Percentiles rank a stretch among this genome's conserved stretches.
Conservation (phyloP, 108 stramenopile genomes). For the Hondaea fermentalgiana region DNA sequence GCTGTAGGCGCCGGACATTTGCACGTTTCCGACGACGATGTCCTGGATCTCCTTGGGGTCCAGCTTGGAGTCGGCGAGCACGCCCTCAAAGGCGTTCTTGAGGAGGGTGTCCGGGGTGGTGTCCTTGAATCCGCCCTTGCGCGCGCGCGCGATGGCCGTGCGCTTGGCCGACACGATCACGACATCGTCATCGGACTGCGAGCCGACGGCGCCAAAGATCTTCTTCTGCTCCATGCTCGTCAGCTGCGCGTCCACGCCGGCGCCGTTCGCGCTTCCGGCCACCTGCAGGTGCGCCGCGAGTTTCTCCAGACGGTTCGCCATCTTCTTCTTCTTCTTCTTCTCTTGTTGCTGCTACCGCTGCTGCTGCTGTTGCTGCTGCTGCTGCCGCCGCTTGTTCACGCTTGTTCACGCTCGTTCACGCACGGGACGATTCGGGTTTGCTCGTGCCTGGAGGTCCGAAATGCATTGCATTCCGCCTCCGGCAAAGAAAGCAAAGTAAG, state of each 20-base stretch:
- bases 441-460: background rate
- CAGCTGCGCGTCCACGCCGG: background rate
- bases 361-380: background rate
- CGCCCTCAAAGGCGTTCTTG: conserved; percentile 24
- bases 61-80: background rate
- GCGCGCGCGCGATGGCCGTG: conserved; percentile 41
- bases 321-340: background rate
- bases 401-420: no score
- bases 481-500: no score
- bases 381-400: background rate
- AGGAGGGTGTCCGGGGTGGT: conserved; percentile 46
- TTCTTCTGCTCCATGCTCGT: background rate
- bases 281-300: background rate
- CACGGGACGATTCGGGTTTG: background rate
- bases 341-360: background rate
- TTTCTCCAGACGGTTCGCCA: background rate
- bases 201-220: background rate
- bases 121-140: conserved; percentile 46
- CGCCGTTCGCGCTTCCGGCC: background rate
- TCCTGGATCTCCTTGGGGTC: conserved; percentile 57
- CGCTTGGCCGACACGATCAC: conserved; percentile 41
- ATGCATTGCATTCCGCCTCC: no score
- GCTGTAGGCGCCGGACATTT: conserved; percentile 72
- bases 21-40: conserved; percentile 83
- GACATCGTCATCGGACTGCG: conserved; percentile 29